Evolutionary conservation across 2,329 filamentous ascomycete species (phyloP).

Genomic region (Periglandula ipomoeae): DNA sequence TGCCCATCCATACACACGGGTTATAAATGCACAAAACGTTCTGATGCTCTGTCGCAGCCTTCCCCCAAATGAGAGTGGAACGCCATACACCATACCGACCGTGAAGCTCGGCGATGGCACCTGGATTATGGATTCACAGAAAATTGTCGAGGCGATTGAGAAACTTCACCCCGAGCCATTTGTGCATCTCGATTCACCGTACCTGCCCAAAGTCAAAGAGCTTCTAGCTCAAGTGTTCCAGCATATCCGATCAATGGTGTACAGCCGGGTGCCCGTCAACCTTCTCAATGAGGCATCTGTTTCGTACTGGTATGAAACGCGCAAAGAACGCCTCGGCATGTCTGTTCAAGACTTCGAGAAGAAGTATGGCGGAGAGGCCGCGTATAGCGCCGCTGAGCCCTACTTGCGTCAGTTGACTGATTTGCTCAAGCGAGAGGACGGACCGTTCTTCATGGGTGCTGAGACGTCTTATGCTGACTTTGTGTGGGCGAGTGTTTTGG

Average conservation of each 20-base stretch:
- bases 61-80: conserved; percentile 6
- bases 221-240: conserved; percentile 24
- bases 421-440: conserved; percentile 43
- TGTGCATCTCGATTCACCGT: conserved; percentile 46
- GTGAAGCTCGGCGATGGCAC: conserved; percentile 45
- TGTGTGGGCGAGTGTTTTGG: conserved; percentile 39
- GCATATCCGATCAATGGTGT: conserved; percentile 29
- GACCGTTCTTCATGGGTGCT: conserved; percentile 53
- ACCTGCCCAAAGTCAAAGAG: conserved; percentile 34
- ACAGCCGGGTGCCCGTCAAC: conserved; percentile 37
- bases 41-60: neutral
- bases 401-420: conserved; percentile 18
- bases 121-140: conserved; percentile 54
- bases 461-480: conserved; percentile 49
- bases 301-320: conserved; percentile 47
- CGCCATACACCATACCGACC: conserved; percentile 32
- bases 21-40: neutral
- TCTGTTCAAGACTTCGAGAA: conserved; percentile 38
- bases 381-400: conserved; percentile 36
- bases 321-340: conserved; percentile 41
- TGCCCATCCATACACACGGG: neutral
- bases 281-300: conserved; percentile 42
- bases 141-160: conserved; percentile 53
- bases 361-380: conserved; percentile 38
- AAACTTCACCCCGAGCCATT: conserved; percentile 46